Evolutionary conservation across 176 grass and related monocot genomes (phyloP).

Genomic region (Calamus simplicifolius): DNA sequence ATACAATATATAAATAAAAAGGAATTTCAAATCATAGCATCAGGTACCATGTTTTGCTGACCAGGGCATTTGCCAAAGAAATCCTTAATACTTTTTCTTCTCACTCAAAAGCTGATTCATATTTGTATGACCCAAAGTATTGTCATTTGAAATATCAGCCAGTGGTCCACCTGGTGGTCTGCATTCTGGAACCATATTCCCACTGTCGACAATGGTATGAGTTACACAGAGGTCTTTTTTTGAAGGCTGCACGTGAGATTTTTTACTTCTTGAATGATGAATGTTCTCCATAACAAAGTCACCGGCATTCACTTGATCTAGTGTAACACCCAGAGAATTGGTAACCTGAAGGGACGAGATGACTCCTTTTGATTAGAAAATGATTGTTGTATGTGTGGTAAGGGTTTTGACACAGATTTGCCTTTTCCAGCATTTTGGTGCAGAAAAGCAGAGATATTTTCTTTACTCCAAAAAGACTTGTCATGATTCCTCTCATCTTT

Average conservation of each 20-base stretch:
- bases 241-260: constrained; percentile 22
- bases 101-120: constrained; percentile 25
- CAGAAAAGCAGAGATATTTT: constrained; percentile 22
- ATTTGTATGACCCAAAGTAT: constrained; percentile 29
- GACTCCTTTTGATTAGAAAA: constrained; percentile 12
- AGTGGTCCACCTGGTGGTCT: constrained; percentile 32
- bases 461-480: constrained; percentile 27
- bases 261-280: constrained; percentile 13
- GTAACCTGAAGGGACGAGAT: constrained; percentile 8
- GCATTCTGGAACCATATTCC: constrained; percentile 21
- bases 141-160: constrained; percentile 50
- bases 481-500: constrained; percentile 24
- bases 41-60: constrained; percentile 41
- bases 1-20: constrained; percentile 18
- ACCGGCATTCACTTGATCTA: constrained; percentile 15
- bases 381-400: not conserved
- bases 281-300: constrained; percentile 15
- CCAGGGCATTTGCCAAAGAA: constrained; percentile 50
- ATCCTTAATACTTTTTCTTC: constrained; percentile 58
- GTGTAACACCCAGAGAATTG: constrained; percentile 11
- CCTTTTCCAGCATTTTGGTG: constrained; percentile 1
- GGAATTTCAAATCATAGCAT: constrained; percentile 3
- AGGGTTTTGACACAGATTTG: constrained; percentile 9
- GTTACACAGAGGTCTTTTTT: constrained; percentile 31
- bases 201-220: constrained; percentile 1